phyloP scores from a whole-genome alignment of 345 rosid genomes.

The Syzygium jambos region DNA sequence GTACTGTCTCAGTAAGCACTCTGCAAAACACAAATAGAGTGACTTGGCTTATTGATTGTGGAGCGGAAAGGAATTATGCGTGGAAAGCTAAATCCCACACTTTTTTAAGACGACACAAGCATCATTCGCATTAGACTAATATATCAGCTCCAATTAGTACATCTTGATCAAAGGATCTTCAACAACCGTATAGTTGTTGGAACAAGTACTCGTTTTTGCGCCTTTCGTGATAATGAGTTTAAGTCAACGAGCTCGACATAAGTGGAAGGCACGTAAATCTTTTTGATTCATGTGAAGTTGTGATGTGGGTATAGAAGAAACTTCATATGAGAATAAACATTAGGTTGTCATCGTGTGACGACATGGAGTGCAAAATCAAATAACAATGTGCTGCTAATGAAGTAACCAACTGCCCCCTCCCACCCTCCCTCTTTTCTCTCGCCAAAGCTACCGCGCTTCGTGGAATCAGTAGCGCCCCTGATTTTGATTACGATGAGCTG shows the following conservation, averaged over 20 bases:
- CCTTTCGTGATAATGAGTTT: neutral
- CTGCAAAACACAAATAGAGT: conserved; percentile 21
- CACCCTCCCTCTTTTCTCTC: no score
- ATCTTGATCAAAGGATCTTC: neutral
- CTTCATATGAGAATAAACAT: neutral
- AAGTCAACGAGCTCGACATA: neutral
- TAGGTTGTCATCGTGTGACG: neutral
- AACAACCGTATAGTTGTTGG: neutral
- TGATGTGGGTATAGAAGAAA: neutral
- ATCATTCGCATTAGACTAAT: neutral
- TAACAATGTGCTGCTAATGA: no score
- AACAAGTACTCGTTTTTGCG: neutral
- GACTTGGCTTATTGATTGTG: neutral
- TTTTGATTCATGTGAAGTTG: neutral
- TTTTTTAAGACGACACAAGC: neutral
- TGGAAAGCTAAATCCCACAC: neutral
- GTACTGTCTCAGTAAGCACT: conserved; percentile 73
- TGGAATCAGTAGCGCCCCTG: neutral
- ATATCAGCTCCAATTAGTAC: neutral
- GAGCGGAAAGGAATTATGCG: neutral
- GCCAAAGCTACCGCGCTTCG: neutral
- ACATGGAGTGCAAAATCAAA: neutral
- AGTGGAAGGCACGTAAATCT: neutral
- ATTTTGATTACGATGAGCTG: neutral
- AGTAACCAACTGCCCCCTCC: no score